Conservation (phyloP, 371 early-diverging fungal species). For the Syncephalastrum sp. region DNA sequence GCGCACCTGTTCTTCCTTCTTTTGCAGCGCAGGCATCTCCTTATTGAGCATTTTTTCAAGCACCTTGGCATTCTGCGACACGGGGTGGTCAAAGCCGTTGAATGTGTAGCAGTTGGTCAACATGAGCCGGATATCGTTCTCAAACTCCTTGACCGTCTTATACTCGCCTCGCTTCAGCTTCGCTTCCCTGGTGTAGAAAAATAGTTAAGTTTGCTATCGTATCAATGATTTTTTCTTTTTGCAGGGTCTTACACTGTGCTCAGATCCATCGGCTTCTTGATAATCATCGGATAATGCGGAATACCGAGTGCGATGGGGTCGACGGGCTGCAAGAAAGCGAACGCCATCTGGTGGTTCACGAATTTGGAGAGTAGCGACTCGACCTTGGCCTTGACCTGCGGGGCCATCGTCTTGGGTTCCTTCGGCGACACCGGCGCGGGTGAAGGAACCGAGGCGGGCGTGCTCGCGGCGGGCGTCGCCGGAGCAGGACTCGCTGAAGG, state of each 20-base stretch:
- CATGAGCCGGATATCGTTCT: constrained; percentile 73
- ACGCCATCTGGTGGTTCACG: constrained; percentile 36
- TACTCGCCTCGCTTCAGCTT: constrained; percentile 65
- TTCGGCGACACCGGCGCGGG: neutral
- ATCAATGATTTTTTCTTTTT: neutral
- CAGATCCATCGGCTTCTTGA: constrained; percentile 90
- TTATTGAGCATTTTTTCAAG: constrained; percentile 53
- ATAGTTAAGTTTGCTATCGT: constrained; percentile 21
- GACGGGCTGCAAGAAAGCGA: constrained; percentile 59
- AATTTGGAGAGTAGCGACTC: constrained; percentile 39
- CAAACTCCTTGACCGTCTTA: constrained; percentile 56
- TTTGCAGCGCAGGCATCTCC: constrained; percentile 33
- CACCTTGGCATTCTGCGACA: constrained; percentile 62
- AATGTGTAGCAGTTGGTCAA: constrained; percentile 88
- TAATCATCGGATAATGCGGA: constrained; percentile 79
- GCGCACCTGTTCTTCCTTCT: constrained; percentile 26
- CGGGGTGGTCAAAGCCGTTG: constrained; percentile 74
- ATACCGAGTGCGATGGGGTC: constrained; percentile 79
- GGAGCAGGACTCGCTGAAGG: too few relatives aligned
- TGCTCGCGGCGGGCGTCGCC: neutral
- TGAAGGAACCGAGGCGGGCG: constrained; percentile 6
- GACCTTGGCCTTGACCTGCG: constrained; percentile 10
- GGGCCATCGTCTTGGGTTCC: too few relatives aligned
- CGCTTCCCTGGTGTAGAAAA: constrained; percentile 56
- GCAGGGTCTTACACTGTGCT: constrained; percentile 33